phyloP scores from a whole-genome alignment of 495 filamentous ascomycete species.

The Penicillium bovifimosum region DNA sequence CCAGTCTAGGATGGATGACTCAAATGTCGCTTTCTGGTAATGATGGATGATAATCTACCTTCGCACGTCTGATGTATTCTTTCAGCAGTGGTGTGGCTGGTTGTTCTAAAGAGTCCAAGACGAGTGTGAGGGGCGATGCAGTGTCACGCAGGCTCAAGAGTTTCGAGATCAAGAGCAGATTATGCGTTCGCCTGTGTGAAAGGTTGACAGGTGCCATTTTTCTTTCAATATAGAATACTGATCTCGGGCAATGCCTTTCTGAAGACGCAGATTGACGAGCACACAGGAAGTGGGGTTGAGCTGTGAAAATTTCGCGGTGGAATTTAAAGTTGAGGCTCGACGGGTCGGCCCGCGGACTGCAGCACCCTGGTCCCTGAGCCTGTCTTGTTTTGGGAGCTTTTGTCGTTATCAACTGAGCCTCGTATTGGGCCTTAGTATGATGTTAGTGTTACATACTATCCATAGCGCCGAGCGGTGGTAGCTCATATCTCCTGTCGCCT shows the following conservation, averaged over 20 bases:
- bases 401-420: too few species aligned
- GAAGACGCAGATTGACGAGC: conserved; percentile 6
- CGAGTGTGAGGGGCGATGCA: conserved; percentile 77
- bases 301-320: conserved; percentile 24
- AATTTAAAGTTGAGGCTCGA: conserved; percentile 31
- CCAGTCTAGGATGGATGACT: background rate
- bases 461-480: too few species aligned
- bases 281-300: conserved; percentile 22
- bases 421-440: too few species aligned
- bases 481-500: too few species aligned
- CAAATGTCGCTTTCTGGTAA: background rate
- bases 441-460: too few species aligned
- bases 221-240: background rate
- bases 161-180: conserved; percentile 79
- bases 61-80: conserved; percentile 72
- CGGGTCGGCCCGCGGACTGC: conserved; percentile 28
- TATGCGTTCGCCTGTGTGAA: conserved; percentile 75
- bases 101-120: conserved; percentile 84
- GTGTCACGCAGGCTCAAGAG: conserved; percentile 71
- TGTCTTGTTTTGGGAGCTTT: background rate
- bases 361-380: background rate
- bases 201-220: conserved; percentile 37
- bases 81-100: conserved; percentile 61
- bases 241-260: background rate
- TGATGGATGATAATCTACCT: conserved; percentile 44